Evolutionary conservation across 441 rosid genomes (phyloP).

Genomic region (Codiaeum variegatum): DNA sequence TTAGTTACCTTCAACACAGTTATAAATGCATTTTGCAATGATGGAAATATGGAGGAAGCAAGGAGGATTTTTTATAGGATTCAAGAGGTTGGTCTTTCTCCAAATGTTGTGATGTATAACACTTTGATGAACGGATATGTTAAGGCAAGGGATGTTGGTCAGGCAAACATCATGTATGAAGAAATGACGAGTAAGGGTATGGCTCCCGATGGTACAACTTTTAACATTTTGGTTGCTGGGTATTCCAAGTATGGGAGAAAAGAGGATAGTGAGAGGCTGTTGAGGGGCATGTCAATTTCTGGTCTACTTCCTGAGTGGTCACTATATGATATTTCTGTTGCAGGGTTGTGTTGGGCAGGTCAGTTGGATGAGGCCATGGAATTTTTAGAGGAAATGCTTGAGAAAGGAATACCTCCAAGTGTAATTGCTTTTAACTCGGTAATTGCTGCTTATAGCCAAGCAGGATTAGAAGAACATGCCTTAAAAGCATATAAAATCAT

Average conservation of each 20-base stretch:
- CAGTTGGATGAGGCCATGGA: constrained; percentile 48
- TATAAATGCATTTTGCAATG: constrained; percentile 49
- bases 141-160: constrained; percentile 53
- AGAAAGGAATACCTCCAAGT: constrained; percentile 52
- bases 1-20: constrained; percentile 43
- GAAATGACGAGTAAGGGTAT: constrained; percentile 54
- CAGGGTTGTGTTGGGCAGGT: constrained; percentile 67
- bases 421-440: constrained; percentile 59
- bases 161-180: constrained; percentile 46
- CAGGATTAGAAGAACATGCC: constrained; percentile 46
- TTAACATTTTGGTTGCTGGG: constrained; percentile 60
- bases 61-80: constrained; percentile 48
- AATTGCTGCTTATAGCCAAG: constrained; percentile 57
- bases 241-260: constrained; percentile 51
- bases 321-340: constrained; percentile 44
- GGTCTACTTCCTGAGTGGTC: constrained; percentile 35
- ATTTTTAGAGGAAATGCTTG: constrained; percentile 44
- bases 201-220: constrained; percentile 58
- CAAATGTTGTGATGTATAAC: constrained; percentile 46
- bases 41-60: constrained; percentile 57
- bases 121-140: constrained; percentile 65
- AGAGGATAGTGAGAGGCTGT: constrained; percentile 45
- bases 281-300: constrained; percentile 36
- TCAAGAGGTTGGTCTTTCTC: constrained; percentile 40
- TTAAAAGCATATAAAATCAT: constrained; percentile 44